Base-by-base conservation (phyloP, 1,139 yeast genomes). In the Geotrichum phurueaensis region DNA sequence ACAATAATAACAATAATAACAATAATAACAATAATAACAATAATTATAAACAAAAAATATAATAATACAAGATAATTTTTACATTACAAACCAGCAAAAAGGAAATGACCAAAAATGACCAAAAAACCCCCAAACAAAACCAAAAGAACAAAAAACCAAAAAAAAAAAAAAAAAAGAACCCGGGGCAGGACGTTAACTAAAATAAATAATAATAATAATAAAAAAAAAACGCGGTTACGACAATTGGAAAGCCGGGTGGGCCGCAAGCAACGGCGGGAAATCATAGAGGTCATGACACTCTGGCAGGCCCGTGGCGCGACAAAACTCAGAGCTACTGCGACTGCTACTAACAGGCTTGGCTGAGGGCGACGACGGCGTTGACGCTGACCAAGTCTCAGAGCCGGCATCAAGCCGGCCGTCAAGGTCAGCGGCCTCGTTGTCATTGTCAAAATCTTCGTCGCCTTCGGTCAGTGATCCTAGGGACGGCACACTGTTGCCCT, bases 351-450 rank as follows among this genome's bases (percentile, higher is more conserved):
- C n/a, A 2, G 47, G 47, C 47, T 39, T 39, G 47, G 9, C 5
- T 22, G 47, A 39, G 15, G 57, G 57, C 3, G 39, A 23, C 18
- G 57, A 54, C 0, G 57, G 57, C 13, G 33, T 54, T 1, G 57
- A 53, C 3, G 47, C 43, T 12, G 56, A 54, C 27, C 43, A 45
- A 3, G 47, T 22, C 4, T 45, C 51, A 13, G 57, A 54, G 25
- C 33, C 5, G n/a, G 47, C 33, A 15, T 54, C 57, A 36, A 54
- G 47, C 22, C 51, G 27, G 13, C 45, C 15, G 22, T 54, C 57
- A 7, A 54, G 29, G 22, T 54, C 57, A 2, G 51, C 33, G 10
- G 23, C 56, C n/a, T 53, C 56, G 3, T 36, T 13, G 33, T 54
- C 57, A 6, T 45, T 13, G 33, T 54, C 57, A 6, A 27, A 18